Conservation (phyloP, 2,329 filamentous ascomycete genomes). For the Magnaporthales sp. region DNA sequence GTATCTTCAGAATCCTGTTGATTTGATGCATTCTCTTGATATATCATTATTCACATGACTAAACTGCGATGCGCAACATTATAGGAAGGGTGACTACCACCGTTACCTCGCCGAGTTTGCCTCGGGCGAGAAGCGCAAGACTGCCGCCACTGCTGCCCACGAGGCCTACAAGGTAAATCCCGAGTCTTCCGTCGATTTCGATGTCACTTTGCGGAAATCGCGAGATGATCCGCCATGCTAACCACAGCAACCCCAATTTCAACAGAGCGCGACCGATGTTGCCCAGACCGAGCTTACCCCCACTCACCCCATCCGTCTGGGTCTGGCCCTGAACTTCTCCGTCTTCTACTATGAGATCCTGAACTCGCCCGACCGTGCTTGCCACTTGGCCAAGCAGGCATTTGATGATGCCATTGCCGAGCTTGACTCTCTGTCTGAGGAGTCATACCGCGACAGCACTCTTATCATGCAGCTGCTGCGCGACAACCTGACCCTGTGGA, state of each 20-base stretch:
- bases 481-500: slow-evolving; percentile 97
- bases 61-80: slow-evolving; percentile 1
- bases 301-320: slow-evolving; percentile 88
- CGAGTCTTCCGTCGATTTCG: background rate
- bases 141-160: slow-evolving; percentile 84
- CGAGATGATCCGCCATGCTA: background rate
- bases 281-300: slow-evolving; percentile 82
- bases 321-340: slow-evolving; percentile 90
- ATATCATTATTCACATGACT: background rate
- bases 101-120: slow-evolving; percentile 97
- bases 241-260: background rate
- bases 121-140: slow-evolving; percentile 88
- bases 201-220: background rate
- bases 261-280: slow-evolving; percentile 69
- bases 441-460: slow-evolving; percentile 98
- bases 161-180: slow-evolving; percentile 80
- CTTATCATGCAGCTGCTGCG: slow-evolving; percentile 98
- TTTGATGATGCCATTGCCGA: slow-evolving; percentile 97
- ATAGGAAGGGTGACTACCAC: slow-evolving; percentile 99
- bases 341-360: slow-evolving; percentile 99
- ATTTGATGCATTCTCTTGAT: background rate
- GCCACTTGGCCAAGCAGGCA: slow-evolving; percentile 92
- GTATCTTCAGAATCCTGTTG: background rate
- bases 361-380: slow-evolving; percentile 96
- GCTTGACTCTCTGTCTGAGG: slow-evolving; percentile 93